Percentiles rank a stretch among this genome's conserved stretches.
These are phyloP conservation scores for Leishmania major DNA, from an alignment of 208 protist species.

Conservation along the genomic window DNA sequence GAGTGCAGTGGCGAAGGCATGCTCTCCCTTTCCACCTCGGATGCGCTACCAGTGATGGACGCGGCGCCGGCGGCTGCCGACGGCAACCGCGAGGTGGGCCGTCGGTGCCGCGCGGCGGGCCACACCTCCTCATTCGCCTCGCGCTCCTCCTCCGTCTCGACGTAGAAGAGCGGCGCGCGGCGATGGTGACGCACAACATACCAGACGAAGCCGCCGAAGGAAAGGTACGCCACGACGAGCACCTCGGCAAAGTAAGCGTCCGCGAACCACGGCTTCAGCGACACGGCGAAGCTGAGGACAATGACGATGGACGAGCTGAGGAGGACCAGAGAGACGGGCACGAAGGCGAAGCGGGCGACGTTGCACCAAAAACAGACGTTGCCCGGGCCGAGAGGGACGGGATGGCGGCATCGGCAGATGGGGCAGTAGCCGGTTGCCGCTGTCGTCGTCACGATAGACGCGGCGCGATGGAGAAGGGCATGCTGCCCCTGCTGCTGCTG, in stretches of 20 bases:
- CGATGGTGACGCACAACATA: slow-evolving; percentile 30
- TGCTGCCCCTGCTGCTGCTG: background rate
- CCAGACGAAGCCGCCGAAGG: slow-evolving; percentile 21
- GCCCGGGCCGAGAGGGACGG: slow-evolving; percentile 39
- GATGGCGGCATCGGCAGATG: slow-evolving; percentile 54
- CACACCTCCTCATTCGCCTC: slow-evolving; percentile 1
- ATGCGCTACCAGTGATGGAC: background rate
- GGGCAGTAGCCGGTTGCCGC: slow-evolving; percentile 39
- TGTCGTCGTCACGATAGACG: background rate
- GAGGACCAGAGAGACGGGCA: slow-evolving; percentile 45
- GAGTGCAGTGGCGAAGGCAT: background rate
- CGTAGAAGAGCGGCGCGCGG: slow-evolving; percentile 17
- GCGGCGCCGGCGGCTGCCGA: background rate
- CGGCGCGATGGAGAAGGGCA: background rate
- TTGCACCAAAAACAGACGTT: slow-evolving; percentile 72
- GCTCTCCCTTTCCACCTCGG: background rate
- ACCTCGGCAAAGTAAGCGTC: slow-evolving; percentile 51
- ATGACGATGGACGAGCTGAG: slow-evolving; percentile 33
- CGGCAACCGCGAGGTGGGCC: background rate
- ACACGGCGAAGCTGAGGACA: slow-evolving; percentile 43
- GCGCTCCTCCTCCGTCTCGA: slow-evolving; percentile 20
- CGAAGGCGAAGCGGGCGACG: slow-evolving; percentile 50
- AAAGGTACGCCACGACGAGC: slow-evolving; percentile 39
- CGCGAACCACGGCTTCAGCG: slow-evolving; percentile 66
- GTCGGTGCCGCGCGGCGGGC: slow-evolving; percentile 4